Evolutionary conservation across 2,329 filamentous ascomycete genomes (phyloP).

Genomic region (Capronia americana): DNA sequence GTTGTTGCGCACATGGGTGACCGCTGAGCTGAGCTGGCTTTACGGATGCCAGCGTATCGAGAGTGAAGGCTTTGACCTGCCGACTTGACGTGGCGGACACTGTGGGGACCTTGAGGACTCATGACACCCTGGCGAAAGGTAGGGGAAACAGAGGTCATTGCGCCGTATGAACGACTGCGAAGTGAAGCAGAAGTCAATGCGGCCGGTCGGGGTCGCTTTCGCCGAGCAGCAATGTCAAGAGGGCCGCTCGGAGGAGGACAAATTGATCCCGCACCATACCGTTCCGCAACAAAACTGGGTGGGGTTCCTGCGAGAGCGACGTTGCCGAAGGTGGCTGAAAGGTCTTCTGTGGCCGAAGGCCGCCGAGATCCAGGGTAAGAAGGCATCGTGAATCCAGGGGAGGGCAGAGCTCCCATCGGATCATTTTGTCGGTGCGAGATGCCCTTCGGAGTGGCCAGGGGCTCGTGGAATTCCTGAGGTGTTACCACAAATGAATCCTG

Average conservation of each 20-base stretch:
- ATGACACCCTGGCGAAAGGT: conserved; percentile 45
- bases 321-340: conserved; percentile 37
- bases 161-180: conserved; percentile 46
- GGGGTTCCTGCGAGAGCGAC: conserved; percentile 35
- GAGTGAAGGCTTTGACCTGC: conserved; percentile 52
- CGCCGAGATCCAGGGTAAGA: conserved; percentile 37
- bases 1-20: conserved; percentile 55
- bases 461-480: conserved; percentile 31
- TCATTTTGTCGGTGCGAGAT: conserved; percentile 20
- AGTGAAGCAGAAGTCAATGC: conserved; percentile 53
- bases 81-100: conserved; percentile 55
- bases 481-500: conserved; percentile 32
- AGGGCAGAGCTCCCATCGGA: conserved; percentile 23
- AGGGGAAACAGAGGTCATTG: conserved; percentile 51
- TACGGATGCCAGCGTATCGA: conserved; percentile 55
- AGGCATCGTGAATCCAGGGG: conserved; percentile 35
- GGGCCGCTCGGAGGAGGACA: conserved; percentile 45
- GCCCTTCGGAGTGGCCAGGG: conserved; percentile 32
- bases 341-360: conserved; percentile 36
- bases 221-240: conserved; percentile 54
- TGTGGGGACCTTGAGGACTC: conserved; percentile 45
- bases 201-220: conserved; percentile 55
- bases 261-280: conserved; percentile 69
- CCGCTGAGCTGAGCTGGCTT: conserved; percentile 53
- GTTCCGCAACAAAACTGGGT: conserved; percentile 15